Base-by-base conservation (phyloP, 768 basidiomycete species). In the Dentipellis sp. region DNA sequence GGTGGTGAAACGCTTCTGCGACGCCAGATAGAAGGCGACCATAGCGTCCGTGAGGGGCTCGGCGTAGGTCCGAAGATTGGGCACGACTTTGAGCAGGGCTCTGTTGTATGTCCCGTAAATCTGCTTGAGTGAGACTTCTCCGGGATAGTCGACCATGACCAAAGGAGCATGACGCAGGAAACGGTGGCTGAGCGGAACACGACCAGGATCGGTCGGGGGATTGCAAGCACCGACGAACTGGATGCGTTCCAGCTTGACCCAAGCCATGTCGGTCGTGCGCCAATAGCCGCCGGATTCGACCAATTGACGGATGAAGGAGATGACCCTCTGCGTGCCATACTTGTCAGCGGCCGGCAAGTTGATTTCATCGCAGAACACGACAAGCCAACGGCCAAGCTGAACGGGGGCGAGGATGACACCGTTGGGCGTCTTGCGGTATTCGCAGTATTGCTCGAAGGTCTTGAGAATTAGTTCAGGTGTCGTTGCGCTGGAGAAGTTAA, bases 351-450 rank as follows among this genome's bases (percentile, higher is more conserved):
- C 93, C 2, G 97, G 97, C 4, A 99, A 74, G 67, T 99, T 99
- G 77, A 99, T 98, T 71, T 99, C 97, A 68, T 99, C 97, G 69
- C 97, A 99, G 75, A 99, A 99, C n/a, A 99, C 88, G 36, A 99
- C 94, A 50, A 99, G 79, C 97, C 97, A 99, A 48, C 94, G 86
- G 23, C 95, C 95, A 59, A 97, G 93, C 65, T 97, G 94, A 3
- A 87, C 73, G 10, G 97, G 97, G 3, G 97, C 86, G 53, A 99
- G 82, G 49, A 97, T 82, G 49, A 97, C 90, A n/a, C 97, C 97
- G 64, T 94, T 98, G 11, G 97, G 93, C 4, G 97, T 98, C 74
- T 98, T 98, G 55, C 94, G 81, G 67, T 95, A 97, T 72, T 99
- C 97, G 74, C 97, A 99, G 66, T 99, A 97, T 72, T 99, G 97